Base-by-base conservation (phyloP, 345 rosid species). In the Gossypium turneri region DNA sequence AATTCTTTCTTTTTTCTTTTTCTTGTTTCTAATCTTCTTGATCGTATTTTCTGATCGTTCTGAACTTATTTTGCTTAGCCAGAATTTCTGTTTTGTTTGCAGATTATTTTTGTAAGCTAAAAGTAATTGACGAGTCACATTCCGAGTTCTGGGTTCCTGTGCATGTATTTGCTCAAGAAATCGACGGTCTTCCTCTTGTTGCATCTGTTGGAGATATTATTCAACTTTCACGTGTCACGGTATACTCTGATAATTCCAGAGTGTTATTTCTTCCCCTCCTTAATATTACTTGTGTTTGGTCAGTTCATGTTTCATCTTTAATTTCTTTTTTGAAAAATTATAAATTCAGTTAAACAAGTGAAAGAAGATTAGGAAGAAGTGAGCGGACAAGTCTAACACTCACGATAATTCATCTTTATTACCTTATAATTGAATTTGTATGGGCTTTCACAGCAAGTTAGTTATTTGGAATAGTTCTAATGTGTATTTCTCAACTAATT, bases 161-260 rank as follows among this genome's bases (percentile, higher is more conserved):
- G 73, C 83, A 82, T 77, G 29, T 81, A 66, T 82, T 81, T 7
- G 77, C 75, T 7, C 86, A 61, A 27, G 73, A 19, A 0, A 24
- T 75, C 68, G 90, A 87, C 61, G 69, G 72, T 27, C 93, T 91
- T 80, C 97, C 98, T 60, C 72, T 27, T 60, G 57, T 84, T 81
- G 81, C 78, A 11, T 84, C 89, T 8, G 67, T 78, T 17, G 84
- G 92, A n/a, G 91, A 90, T 78, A 87, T 91, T 34, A 77, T 91
- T 82, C 82, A 81, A 62, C 87, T 93, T 72, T 78, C 80, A 64
- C 84, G 68, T 75, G 85, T 90, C 8, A 74, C 80, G 97, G 97
- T 92, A 88, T 73, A 55, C 24, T 24, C 47, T 22, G 44, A 20
- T 9, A 34, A 17, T n/a, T 10, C 38, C 10, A 7, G 4, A 2